These are phyloP conservation scores for Trypethelium eluteriae DNA, from an alignment of 495 filamentous ascomycete genomes.

Conservation along the genomic window DNA sequence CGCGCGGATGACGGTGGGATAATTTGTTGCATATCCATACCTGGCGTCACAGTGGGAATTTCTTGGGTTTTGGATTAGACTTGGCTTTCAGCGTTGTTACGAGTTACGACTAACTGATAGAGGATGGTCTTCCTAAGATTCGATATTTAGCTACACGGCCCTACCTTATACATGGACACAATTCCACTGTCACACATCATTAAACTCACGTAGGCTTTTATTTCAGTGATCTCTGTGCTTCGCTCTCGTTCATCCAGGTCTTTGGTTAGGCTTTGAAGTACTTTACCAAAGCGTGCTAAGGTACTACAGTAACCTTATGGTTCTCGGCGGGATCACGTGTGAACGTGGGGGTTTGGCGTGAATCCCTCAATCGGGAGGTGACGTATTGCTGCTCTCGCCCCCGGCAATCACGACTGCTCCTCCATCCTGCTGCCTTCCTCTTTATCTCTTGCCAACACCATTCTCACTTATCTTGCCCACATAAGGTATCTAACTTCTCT, in stretches of 20 bases:
- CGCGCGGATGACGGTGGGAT: not conserved
- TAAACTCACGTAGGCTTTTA: not conserved
- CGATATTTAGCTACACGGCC: not conserved
- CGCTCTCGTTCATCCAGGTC: too few relatives aligned
- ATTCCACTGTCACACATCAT: not conserved
- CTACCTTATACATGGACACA: not conserved
- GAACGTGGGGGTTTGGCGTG: not conserved
- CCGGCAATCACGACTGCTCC: not conserved
- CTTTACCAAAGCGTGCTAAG: too few relatives aligned
- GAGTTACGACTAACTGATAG: too few relatives aligned
- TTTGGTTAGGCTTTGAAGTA: too few relatives aligned
- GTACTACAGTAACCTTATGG: too few relatives aligned
- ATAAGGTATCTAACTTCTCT: too few relatives aligned
- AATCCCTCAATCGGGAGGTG: not conserved
- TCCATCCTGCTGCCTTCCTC: not conserved
- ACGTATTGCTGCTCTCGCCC: not conserved
- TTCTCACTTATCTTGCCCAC: too few relatives aligned
- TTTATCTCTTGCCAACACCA: not conserved
- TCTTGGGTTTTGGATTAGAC: too few relatives aligned
- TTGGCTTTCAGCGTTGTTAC: too few relatives aligned
- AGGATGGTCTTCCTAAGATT: not conserved
- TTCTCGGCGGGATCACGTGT: not conserved
- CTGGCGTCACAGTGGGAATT: not conserved
- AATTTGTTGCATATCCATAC: not conserved
- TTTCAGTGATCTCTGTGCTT: too few relatives aligned